Percentiles rank a stretch among this genome's conserved stretches.
These are phyloP conservation scores for Fragaria vesca DNA, from an alignment of 306 rosid genomes.

Conservation along the genomic window DNA sequence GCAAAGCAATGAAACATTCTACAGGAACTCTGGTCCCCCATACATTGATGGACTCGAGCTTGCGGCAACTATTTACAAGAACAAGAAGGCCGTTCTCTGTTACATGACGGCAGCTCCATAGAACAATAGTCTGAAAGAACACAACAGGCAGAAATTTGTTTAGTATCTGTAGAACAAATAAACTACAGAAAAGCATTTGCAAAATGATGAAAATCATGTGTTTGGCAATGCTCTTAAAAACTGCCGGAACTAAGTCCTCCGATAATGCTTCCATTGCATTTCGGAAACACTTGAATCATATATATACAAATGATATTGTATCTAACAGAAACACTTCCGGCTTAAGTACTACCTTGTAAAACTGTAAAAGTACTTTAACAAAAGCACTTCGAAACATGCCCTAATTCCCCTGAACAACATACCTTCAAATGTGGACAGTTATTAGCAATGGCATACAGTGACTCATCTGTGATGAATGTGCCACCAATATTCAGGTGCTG, in stretches of 20 bases:
- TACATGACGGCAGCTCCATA: conserved; percentile 94
- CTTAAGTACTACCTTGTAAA: not conserved
- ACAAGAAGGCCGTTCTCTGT: conserved; percentile 67
- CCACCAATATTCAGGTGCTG: conserved; percentile 85
- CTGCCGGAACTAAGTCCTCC: not conserved
- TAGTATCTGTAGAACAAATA: not conserved
- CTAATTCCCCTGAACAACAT: conserved; percentile 14
- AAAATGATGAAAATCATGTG: not conserved
- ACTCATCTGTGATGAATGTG: conserved; percentile 86
- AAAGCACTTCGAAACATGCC: not conserved
- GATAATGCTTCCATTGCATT: not conserved
- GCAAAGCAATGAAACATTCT: conserved; percentile 56
- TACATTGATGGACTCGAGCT: conserved; percentile 71
- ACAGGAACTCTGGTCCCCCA: conserved; percentile 90
- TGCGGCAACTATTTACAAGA: conserved; percentile 64
- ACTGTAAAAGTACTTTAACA: not conserved
- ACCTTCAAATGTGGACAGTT: conserved; percentile 81
- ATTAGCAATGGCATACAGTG: conserved; percentile 62
- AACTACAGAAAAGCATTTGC: not conserved
- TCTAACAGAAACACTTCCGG: not conserved
- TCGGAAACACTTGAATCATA: not conserved
- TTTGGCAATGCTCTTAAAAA: not conserved
- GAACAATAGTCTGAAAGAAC: conserved; percentile 59
- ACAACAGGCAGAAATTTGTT: conserved; percentile 5
- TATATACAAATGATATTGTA: not conserved